Conservation (phyloP, 495 filamentous ascomycete genomes). For the Friedmanniomyces simplex region DNA sequence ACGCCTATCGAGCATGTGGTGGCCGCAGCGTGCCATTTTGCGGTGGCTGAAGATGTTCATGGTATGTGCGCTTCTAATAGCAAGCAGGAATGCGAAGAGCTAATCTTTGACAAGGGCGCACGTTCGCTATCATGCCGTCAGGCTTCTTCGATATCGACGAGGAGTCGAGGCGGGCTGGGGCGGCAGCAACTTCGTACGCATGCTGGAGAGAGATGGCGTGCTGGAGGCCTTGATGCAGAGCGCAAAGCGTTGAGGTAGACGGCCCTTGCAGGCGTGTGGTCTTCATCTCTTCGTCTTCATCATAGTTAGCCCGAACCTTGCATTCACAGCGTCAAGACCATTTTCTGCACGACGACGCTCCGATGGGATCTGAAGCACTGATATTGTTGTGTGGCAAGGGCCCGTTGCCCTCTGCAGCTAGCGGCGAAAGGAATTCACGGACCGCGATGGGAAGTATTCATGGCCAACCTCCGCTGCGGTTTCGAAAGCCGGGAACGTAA, state of each 20-base stretch:
- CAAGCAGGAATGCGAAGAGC: neutral
- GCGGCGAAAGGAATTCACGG: too few relatives aligned
- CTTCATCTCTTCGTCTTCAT: too few relatives aligned
- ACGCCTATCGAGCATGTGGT: slow-evolving; percentile 20
- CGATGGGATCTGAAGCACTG: too few relatives aligned
- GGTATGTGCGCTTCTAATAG: slow-evolving; percentile 2
- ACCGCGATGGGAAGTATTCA: too few relatives aligned
- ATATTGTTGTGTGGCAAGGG: too few relatives aligned
- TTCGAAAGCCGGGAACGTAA: too few relatives aligned
- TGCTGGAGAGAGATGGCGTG: neutral
- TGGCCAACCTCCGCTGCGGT: too few relatives aligned
- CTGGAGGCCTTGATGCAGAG: neutral
- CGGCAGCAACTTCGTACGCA: neutral
- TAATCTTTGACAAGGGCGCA: slow-evolving; percentile 5
- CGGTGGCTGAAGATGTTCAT: slow-evolving; percentile 6
- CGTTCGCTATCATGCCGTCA: slow-evolving; percentile 2
- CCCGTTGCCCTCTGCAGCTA: too few relatives aligned
- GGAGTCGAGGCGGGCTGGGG: slow-evolving; percentile 13
- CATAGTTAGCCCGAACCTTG: too few relatives aligned
- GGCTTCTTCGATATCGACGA: slow-evolving; percentile 14
- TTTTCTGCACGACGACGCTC: too few relatives aligned
- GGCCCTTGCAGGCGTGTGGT: too few relatives aligned
- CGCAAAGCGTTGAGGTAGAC: slow-evolving; percentile 4
- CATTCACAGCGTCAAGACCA: too few relatives aligned
- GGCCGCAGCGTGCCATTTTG: slow-evolving; percentile 11